Evolutionary conservation across 441 rosid genomes (phyloP).

Genomic region (Mallotus repandus): DNA sequence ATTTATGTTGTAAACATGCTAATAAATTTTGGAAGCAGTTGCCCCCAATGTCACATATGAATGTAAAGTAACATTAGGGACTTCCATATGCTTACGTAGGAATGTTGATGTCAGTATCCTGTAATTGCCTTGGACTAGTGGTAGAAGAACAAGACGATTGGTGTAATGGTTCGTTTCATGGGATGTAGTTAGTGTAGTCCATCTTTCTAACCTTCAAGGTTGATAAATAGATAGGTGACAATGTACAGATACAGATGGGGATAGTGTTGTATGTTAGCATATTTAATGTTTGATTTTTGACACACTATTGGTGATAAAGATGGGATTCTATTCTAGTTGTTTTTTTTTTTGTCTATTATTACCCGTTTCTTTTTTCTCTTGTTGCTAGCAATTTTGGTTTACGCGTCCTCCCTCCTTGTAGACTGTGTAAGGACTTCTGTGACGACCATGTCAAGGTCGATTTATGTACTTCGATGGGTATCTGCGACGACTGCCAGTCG

Average conservation of each 20-base stretch:
- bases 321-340: background rate
- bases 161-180: constrained; percentile 12
- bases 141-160: constrained; percentile 18
- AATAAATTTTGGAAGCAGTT: constrained; percentile 31
- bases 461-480: too few relatives aligned
- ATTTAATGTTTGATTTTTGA: constrained; percentile 23
- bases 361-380: background rate
- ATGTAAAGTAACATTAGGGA: constrained; percentile 41
- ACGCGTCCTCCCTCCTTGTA: background rate
- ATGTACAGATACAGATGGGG: constrained; percentile 40
- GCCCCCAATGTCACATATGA: constrained; percentile 18
- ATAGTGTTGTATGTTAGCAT: constrained; percentile 25
- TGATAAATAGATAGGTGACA: constrained; percentile 26
- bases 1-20: constrained; percentile 33
- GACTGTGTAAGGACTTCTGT: background rate
- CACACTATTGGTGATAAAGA: constrained; percentile 17
- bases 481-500: too few relatives aligned
- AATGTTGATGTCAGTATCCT: constrained; percentile 16
- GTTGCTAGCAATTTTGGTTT: background rate
- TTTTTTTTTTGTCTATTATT: background rate
- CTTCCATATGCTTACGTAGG: constrained; percentile 24
- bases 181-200: constrained; percentile 24
- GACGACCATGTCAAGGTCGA: too few relatives aligned
- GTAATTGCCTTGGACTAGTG: constrained; percentile 23
- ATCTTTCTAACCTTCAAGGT: constrained; percentile 28